Evolutionary conservation across 2,329 filamentous ascomycete genomes (phyloP).

Genomic region (Ceratocystis alfenasii): DNA sequence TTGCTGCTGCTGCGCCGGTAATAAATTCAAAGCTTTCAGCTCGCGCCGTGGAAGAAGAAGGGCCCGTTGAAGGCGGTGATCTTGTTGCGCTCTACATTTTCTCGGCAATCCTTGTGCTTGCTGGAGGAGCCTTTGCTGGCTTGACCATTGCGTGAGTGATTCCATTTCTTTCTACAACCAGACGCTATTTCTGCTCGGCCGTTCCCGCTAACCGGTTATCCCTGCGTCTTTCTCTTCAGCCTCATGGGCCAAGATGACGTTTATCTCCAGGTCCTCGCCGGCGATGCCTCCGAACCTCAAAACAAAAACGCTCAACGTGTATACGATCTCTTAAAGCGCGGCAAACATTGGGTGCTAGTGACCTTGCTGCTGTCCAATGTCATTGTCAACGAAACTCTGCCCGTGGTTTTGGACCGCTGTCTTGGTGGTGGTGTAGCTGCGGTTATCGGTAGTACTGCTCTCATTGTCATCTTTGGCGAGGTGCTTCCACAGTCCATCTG

Average conservation of each 20-base stretch:
- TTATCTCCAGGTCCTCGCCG: constrained; percentile 87
- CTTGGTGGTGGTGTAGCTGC: constrained; percentile 91
- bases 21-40: constrained; percentile 22
- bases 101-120: constrained; percentile 68
- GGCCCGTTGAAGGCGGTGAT: constrained; percentile 47
- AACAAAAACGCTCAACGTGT: constrained; percentile 75
- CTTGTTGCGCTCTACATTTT: constrained; percentile 73
- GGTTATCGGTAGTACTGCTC: constrained; percentile 78
- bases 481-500: constrained; percentile 92
- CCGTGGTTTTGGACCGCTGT: constrained; percentile 87
- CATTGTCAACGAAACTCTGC: constrained; percentile 92
- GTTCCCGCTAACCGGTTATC: not conserved
- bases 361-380: constrained; percentile 91
- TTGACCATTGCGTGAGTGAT: constrained; percentile 67
- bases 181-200: not conserved
- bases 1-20: constrained; percentile 39
- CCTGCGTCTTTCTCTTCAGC: constrained; percentile 23
- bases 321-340: constrained; percentile 64
- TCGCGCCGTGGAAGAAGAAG: constrained; percentile 33
- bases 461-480: constrained; percentile 98
- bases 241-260: constrained; percentile 76
- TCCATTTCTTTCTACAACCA: not conserved
- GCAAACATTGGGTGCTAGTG: constrained; percentile 97
- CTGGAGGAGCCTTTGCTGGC: constrained; percentile 87
- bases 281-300: constrained; percentile 74